Percentiles rank a stretch among this genome's conserved stretches.
Conservation (phyloP, 192 early-diverging fungal species). For the Coemansia sp. region DNA sequence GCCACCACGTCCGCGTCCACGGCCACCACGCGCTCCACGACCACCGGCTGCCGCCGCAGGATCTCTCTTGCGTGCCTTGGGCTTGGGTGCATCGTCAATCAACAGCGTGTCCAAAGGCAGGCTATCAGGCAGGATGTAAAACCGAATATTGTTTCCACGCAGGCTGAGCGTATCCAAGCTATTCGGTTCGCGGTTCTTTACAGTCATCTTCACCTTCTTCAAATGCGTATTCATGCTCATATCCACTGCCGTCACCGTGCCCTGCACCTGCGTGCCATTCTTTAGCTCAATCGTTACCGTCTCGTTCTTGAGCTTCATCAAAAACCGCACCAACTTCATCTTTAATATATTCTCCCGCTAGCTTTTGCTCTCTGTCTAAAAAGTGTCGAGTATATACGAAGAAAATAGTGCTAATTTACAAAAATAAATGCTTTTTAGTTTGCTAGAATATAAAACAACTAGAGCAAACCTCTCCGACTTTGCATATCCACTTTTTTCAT, state of each 20-base stretch:
- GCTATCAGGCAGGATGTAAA: conserved; percentile 93
- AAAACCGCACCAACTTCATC: conserved; percentile 69
- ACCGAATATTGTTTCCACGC: conserved; percentile 92
- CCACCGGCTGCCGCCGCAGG: conserved; percentile 22
- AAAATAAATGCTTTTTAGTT: no score
- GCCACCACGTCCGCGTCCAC: conserved; percentile 69
- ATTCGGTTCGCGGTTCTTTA: conserved; percentile 86
- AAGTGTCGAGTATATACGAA: no score
- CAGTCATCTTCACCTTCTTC: conserved; percentile 98
- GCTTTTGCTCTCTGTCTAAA: no score
- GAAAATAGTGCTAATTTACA: no score
- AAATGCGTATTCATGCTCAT: conserved; percentile 99
- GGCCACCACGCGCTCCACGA: conserved; percentile 57
- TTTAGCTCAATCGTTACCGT: conserved; percentile 99
- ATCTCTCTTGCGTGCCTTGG: conserved; percentile 86
- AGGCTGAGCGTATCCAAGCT: conserved; percentile 90
- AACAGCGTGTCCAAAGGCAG: conserved; percentile 93
- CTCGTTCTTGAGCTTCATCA: conserved; percentile 97
- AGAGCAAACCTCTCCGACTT: no score
- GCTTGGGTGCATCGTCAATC: conserved; percentile 92
- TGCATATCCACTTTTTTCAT: no score
- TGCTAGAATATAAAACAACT: no score
- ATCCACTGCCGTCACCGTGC: conserved; percentile 93
- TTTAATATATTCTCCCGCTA: no score
- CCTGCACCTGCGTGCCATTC: conserved; percentile 96